These are phyloP conservation scores for Diaporthe sp. DNA, from an alignment of 2,329 filamentous ascomycete genomes.

Conservation along the genomic window DNA sequence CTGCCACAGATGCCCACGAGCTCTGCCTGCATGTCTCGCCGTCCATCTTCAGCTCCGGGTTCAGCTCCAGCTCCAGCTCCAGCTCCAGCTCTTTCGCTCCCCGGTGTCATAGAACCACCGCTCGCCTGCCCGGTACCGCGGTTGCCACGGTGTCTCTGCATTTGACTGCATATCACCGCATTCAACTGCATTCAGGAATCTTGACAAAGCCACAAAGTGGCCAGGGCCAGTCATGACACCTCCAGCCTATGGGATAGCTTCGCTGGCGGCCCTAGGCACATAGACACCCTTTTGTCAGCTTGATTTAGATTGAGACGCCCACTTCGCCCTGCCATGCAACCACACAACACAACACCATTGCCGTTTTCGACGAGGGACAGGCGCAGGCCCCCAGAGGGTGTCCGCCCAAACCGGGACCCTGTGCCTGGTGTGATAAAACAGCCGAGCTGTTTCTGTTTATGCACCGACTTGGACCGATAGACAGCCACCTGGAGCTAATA, in stretches of 20 bases:
- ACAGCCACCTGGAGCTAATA: constrained; percentile 13
- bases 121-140: constrained; percentile 9
- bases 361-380: constrained; percentile 26
- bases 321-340: constrained; percentile 36
- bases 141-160: constrained; percentile 25
- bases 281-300: constrained; percentile 32
- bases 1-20: constrained; percentile 32
- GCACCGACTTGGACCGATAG: constrained; percentile 24
- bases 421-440: constrained; percentile 31
- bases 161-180: constrained; percentile 16
- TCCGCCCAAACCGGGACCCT: constrained; percentile 30
- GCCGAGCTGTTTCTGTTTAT: constrained; percentile 31
- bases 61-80: neutral
- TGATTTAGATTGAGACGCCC: constrained; percentile 31
- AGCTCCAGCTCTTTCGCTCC: neutral
- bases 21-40: constrained; percentile 10
- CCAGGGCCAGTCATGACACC: constrained; percentile 28
- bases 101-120: neutral
- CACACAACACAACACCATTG: constrained; percentile 35
- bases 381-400: constrained; percentile 19
- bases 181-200: constrained; percentile 19
- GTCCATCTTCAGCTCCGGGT: neutral
- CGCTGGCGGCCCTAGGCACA: constrained; percentile 21
- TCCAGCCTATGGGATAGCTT: constrained; percentile 22
- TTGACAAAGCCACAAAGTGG: neutral